These are phyloP conservation scores for Boletales sp. DNA, from an alignment of 768 basidiomycete species.

Conservation along the genomic window DNA sequence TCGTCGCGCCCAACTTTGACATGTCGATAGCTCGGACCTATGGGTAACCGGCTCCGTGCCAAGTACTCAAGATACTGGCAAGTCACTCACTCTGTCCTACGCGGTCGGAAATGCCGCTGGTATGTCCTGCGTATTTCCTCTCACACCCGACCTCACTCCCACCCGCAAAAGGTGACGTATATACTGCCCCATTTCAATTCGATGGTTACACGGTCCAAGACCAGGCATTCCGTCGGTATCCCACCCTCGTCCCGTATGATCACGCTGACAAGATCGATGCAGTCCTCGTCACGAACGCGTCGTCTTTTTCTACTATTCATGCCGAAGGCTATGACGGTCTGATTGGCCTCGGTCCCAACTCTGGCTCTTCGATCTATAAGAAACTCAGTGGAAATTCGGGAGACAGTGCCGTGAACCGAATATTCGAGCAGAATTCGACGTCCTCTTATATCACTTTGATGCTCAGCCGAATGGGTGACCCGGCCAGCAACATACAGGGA, in stretches of 20 bases:
- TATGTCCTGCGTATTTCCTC: constrained; percentile 22
- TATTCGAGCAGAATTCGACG: constrained; percentile 58
- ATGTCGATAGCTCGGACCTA: constrained; percentile 57
- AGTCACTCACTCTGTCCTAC: constrained; percentile 54
- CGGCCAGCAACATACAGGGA: constrained; percentile 46
- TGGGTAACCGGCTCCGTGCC: constrained; percentile 61
- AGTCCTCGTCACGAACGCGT: constrained; percentile 66
- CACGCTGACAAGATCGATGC: neutral
- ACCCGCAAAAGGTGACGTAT: constrained; percentile 47
- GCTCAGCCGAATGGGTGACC: constrained; percentile 58
- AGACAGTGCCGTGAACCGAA: constrained; percentile 58
- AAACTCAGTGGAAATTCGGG: constrained; percentile 48
- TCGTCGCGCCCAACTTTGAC: constrained; percentile 1
- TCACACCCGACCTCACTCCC: neutral
- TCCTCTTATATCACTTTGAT: constrained; percentile 68
- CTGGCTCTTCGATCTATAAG: constrained; percentile 60
- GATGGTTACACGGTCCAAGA: constrained; percentile 55
- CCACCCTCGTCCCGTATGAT: neutral
- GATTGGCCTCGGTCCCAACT: constrained; percentile 75
- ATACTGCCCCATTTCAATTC: constrained; percentile 49
- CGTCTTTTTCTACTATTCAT: constrained; percentile 58
- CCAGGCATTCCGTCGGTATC: constrained; percentile 62
- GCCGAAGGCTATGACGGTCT: constrained; percentile 67
- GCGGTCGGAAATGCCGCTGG: constrained; percentile 67
- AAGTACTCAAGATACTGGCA: constrained; percentile 51